These are phyloP conservation scores for Penicillium sp. DNA, from an alignment of 2,329 filamentous ascomycete species.

Conservation along the genomic window DNA sequence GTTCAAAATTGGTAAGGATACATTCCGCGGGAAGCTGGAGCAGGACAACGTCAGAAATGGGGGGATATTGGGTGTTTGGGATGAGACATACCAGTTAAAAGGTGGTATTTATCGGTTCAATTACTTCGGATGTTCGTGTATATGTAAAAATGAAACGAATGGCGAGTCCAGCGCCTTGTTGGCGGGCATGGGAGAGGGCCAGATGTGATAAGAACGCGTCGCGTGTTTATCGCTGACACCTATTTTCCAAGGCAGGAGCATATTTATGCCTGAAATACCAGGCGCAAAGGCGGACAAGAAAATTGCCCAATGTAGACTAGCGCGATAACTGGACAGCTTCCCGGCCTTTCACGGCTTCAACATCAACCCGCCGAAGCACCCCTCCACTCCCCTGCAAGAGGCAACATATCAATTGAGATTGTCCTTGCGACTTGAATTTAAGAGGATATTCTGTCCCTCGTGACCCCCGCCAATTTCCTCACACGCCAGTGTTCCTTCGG, in stretches of 20 bases:
- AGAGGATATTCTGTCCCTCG: conserved; percentile 16
- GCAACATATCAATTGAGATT: conserved; percentile 28
- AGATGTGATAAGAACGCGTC: conserved; percentile 29
- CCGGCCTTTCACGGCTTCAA: conserved; percentile 41
- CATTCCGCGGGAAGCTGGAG: conserved; percentile 24
- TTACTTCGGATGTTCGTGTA: neutral
- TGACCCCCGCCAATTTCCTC: neutral
- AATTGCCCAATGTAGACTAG: conserved; percentile 31
- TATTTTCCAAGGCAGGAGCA: conserved; percentile 15
- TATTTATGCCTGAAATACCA: conserved; percentile 16
- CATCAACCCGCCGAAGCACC: conserved; percentile 33
- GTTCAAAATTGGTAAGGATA: conserved; percentile 21
- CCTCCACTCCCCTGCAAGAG: conserved; percentile 28
- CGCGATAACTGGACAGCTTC: conserved; percentile 26
- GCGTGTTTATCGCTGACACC: conserved; percentile 29
- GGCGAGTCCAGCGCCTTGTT: conserved; percentile 15
- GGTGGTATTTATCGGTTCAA: neutral
- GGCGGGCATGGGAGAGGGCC: conserved; percentile 4
- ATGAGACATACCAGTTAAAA: neutral
- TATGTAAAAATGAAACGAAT: conserved; percentile 11
- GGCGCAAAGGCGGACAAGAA: conserved; percentile 28
- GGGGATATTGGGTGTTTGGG: neutral
- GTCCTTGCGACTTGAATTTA: conserved; percentile 8
- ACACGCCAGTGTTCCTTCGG: conserved; percentile 6
- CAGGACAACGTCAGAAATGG: conserved; percentile 14